These are phyloP conservation scores for Silene latifolia DNA, from an alignment of 148 eudicot genomes.

Conservation along the genomic window DNA sequence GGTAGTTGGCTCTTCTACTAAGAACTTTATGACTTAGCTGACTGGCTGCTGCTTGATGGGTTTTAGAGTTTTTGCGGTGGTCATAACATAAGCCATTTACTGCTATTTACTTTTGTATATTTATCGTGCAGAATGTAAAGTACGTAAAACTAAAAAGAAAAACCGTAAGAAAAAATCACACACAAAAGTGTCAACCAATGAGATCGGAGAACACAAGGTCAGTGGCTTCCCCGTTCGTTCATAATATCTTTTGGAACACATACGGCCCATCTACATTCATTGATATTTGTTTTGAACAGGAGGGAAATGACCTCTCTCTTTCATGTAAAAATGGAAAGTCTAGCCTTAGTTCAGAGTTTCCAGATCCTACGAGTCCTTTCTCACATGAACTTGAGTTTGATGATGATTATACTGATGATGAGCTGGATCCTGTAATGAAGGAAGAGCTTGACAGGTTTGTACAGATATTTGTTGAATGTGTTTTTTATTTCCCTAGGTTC, in stretches of 20 bases:
- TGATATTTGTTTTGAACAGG: slow-evolving; percentile 24
- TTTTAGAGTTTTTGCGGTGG: slow-evolving; percentile 1
- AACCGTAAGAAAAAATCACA: slow-evolving; percentile 64
- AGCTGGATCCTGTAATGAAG: slow-evolving; percentile 80
- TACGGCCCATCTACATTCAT: neutral
- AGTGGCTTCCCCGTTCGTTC: slow-evolving; percentile 12
- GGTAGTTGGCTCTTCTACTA: neutral
- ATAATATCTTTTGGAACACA: neutral
- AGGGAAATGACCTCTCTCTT: slow-evolving; percentile 21
- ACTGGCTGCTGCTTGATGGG: neutral
- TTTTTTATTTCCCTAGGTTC: neutral
- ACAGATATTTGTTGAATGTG: neutral
- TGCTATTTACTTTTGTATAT: slow-evolving; percentile 14
- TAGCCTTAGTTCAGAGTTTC: slow-evolving; percentile 31
- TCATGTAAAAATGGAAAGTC: slow-evolving; percentile 36
- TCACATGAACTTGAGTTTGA: slow-evolving; percentile 52
- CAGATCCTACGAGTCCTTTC: slow-evolving; percentile 25
- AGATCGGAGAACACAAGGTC: slow-evolving; percentile 33
- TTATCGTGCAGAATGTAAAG: slow-evolving; percentile 42
- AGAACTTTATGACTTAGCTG: neutral
- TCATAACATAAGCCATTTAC: neutral
- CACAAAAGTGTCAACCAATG: slow-evolving; percentile 32
- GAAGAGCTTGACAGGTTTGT: slow-evolving; percentile 80
- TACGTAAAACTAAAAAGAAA: slow-evolving; percentile 61
- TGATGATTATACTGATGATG: slow-evolving; percentile 55